Evolutionary conservation across 2,329 filamentous ascomycete species (phyloP).

Genomic region (Remersonia thermophila): DNA sequence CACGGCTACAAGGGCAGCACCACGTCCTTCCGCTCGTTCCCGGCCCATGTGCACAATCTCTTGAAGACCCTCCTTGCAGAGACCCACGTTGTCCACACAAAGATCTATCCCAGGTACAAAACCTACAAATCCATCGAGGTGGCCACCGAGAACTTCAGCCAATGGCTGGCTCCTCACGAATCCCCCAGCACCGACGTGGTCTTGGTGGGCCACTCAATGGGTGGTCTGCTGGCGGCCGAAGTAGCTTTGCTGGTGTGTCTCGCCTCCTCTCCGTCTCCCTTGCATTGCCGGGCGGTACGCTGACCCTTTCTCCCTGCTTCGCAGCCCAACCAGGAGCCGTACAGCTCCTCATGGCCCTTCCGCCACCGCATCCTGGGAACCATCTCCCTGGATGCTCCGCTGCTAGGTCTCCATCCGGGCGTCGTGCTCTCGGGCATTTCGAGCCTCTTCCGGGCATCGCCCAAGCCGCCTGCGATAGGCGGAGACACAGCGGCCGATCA

Average conservation of each 20-base stretch:
- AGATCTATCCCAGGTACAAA: constrained; percentile 72
- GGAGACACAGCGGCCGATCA: no score
- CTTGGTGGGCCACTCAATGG: constrained; percentile 81
- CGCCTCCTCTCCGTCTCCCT: no score
- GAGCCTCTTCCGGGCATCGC: constrained; percentile 54
- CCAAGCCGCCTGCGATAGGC: constrained; percentile 19
- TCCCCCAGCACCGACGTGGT: constrained; percentile 63
- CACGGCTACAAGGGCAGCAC: constrained; percentile 88
- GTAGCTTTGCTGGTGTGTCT: constrained; percentile 50
- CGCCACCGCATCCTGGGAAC: constrained; percentile 69
- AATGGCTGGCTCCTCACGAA: constrained; percentile 71
- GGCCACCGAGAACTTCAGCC: constrained; percentile 71
- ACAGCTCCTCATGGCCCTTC: constrained; percentile 30
- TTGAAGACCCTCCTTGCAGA: constrained; percentile 54
- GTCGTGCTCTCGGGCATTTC: constrained; percentile 71
- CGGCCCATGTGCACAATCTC: constrained; percentile 71
- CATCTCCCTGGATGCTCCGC: constrained; percentile 74
- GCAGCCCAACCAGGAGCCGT: constrained; percentile 10
- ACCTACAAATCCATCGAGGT: constrained; percentile 60
- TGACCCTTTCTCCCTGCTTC: no score
- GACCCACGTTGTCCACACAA: constrained; percentile 72
- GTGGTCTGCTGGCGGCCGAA: constrained; percentile 71
- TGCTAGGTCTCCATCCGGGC: constrained; percentile 79
- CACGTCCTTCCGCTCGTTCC: constrained; percentile 77
- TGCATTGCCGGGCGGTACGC: no score